These are phyloP conservation scores for Orbilia blumenaviensis DNA, from an alignment of 2,329 filamentous ascomycete species.

Conservation along the genomic window DNA sequence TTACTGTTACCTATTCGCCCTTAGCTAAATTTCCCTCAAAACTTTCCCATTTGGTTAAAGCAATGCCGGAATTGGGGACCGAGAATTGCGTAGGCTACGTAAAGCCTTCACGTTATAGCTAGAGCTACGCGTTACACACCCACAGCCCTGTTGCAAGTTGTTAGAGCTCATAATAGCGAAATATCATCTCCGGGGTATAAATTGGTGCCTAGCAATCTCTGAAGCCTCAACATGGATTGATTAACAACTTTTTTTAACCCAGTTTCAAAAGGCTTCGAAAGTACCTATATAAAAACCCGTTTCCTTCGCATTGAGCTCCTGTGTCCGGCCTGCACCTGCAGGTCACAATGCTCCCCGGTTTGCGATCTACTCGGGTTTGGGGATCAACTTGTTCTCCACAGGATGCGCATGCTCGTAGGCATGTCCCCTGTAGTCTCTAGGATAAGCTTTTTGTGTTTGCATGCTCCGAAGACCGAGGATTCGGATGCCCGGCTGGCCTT, in stretches of 20 bases:
- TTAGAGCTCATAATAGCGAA: slow-evolving; percentile 7
- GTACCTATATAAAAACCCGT: neutral
- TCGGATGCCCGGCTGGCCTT: slow-evolving; percentile 20
- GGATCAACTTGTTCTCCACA: slow-evolving; percentile 26
- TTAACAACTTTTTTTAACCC: neutral
- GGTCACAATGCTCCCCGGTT: slow-evolving; percentile 6
- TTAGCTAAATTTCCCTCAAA: slow-evolving; percentile 9
- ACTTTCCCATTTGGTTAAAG: neutral
- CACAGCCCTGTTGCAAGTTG: no score
- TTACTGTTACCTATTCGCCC: neutral
- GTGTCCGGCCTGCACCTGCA: slow-evolving; percentile 29
- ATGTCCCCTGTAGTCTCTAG: slow-evolving; percentile 31
- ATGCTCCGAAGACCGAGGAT: slow-evolving; percentile 41
- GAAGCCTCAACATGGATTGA: neutral
- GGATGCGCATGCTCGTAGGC: slow-evolving; percentile 7
- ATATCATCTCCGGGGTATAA: neutral
- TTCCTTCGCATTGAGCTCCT: neutral
- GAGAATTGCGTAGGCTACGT: neutral
- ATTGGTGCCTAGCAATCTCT: slow-evolving; percentile 14
- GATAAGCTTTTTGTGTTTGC: slow-evolving; percentile 45
- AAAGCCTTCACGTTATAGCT: slow-evolving; percentile 25
- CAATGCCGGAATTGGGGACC: neutral
- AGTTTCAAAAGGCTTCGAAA: neutral
- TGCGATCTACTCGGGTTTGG: slow-evolving; percentile 34
- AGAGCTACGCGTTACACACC: neutral